Evolutionary conservation across 495 filamentous ascomycete genomes (phyloP).

Genomic region (Trichoderma gamsii): DNA sequence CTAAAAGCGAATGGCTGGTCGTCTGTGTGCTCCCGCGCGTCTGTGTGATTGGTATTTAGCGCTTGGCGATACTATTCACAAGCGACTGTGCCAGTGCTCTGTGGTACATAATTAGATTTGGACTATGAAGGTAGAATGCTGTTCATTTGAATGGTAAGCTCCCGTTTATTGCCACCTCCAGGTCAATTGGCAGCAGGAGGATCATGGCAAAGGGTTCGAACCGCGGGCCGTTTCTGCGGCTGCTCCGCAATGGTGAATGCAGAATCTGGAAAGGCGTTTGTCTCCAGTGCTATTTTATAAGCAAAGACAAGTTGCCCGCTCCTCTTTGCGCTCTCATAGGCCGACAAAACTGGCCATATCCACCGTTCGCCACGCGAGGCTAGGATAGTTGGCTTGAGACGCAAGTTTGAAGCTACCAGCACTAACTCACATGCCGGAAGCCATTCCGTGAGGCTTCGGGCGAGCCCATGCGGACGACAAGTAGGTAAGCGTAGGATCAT

Average conservation of each 20-base stretch:
- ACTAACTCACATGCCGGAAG: background rate
- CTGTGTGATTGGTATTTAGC: background rate
- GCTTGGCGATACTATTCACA: too few species aligned
- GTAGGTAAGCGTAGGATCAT: background rate
- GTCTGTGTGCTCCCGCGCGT: background rate
- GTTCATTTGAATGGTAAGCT: too few species aligned
- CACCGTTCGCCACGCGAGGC: slow-evolving; percentile 8
- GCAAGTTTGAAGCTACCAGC: slow-evolving; percentile 5
- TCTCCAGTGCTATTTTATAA: background rate
- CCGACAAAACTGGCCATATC: background rate
- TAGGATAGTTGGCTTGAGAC: background rate
- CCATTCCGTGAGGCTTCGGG: slow-evolving; percentile 2
- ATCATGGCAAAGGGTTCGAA: background rate
- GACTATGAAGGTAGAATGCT: too few species aligned
- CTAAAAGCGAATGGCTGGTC: background rate
- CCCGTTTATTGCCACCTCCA: background rate
- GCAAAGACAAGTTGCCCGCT: background rate
- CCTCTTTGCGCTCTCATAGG: background rate
- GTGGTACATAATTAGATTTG: too few species aligned
- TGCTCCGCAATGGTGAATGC: background rate
- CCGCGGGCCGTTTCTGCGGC: background rate
- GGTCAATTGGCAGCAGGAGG: background rate
- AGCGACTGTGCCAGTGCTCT: too few species aligned
- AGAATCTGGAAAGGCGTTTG: background rate
- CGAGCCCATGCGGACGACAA: background rate